These are phyloP conservation scores for Alternaria hordeiaustralica DNA, from an alignment of 2,329 filamentous ascomycete species.

Conservation along the genomic window DNA sequence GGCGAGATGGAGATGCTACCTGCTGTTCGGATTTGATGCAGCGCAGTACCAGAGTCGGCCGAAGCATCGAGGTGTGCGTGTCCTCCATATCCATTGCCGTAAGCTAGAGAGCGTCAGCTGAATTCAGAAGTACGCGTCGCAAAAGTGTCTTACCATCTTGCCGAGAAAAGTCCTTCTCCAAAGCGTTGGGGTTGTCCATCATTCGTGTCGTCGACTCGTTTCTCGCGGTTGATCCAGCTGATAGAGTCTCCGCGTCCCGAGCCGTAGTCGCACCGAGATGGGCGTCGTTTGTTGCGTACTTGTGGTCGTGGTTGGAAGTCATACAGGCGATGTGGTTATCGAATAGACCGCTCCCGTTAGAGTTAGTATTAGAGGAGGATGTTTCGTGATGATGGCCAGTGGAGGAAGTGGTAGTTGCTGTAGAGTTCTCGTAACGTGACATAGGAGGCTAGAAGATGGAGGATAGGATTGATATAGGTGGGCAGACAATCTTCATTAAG, in stretches of 20 bases:
- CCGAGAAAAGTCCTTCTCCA: slow-evolving; percentile 56
- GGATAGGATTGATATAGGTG: slow-evolving; percentile 10
- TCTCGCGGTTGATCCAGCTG: slow-evolving; percentile 31
- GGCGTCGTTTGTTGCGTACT: slow-evolving; percentile 23
- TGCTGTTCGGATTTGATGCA: slow-evolving; percentile 53
- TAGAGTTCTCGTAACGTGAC: slow-evolving; percentile 18
- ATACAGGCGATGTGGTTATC: slow-evolving; percentile 23
- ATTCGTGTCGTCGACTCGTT: slow-evolving; percentile 29
- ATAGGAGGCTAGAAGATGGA: slow-evolving; percentile 10
- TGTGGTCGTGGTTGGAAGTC: slow-evolving; percentile 18
- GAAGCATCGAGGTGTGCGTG: slow-evolving; percentile 35
- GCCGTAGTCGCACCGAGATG: slow-evolving; percentile 27
- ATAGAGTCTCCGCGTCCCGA: slow-evolving; percentile 32
- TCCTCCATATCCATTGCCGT: slow-evolving; percentile 26
- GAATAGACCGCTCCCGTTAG: slow-evolving; percentile 9
- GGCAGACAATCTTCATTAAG: slow-evolving; percentile 3
- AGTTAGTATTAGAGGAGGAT: slow-evolving; percentile 1
- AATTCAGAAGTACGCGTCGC: neutral
- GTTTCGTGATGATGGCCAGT: slow-evolving; percentile 3
- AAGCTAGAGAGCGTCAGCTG: slow-evolving; percentile 5
- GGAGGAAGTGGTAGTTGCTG: neutral
- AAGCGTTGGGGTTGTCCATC: slow-evolving; percentile 21
- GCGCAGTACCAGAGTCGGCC: slow-evolving; percentile 39
- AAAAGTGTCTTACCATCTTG: slow-evolving; percentile 30
- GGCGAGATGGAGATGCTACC: slow-evolving; percentile 62